phyloP scores from a whole-genome alignment of 1,284 basidiomycete species.

The Chalciporus sp. region DNA sequence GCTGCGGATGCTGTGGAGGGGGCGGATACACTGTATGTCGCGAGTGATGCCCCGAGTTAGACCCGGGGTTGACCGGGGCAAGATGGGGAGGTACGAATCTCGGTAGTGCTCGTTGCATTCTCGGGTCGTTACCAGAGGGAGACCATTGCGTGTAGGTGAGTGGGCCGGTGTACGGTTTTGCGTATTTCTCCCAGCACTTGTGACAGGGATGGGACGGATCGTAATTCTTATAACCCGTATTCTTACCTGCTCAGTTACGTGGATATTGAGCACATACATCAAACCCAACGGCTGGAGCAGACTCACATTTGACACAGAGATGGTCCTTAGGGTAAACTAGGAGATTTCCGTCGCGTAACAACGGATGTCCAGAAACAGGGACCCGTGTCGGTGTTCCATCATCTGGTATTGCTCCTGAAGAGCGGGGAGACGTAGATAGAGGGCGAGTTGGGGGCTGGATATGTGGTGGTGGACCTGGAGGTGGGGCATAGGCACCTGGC shows the following conservation, averaged over 20 bases:
- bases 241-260: conserved; percentile 51
- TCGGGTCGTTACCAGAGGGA: conserved; percentile 19
- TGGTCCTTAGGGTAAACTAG: conserved; percentile 68
- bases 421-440: conserved; percentile 21
- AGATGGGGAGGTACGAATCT: conserved; percentile 24
- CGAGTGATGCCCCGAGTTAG: conserved; percentile 1
- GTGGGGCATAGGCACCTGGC: conserved; percentile 22
- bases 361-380: conserved; percentile 65
- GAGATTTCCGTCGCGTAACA: conserved; percentile 58
- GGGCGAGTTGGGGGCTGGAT: conserved; percentile 2
- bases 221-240: conserved; percentile 69
- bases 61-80: not conserved
- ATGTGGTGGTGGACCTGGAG: conserved; percentile 26
- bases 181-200: conserved; percentile 71
- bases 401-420: conserved; percentile 31
- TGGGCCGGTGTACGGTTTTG: conserved; percentile 58
- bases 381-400: conserved; percentile 61
- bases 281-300: not conserved
- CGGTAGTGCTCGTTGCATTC: conserved; percentile 36
- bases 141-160: conserved; percentile 56
- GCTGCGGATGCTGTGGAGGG: conserved; percentile 15
- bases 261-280: not conserved
- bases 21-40: conserved; percentile 33
- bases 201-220: conserved; percentile 69
- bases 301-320: conserved; percentile 65